Conservation (phyloP, 345 rosid genomes). For the Eutrema heterophyllum region DNA sequence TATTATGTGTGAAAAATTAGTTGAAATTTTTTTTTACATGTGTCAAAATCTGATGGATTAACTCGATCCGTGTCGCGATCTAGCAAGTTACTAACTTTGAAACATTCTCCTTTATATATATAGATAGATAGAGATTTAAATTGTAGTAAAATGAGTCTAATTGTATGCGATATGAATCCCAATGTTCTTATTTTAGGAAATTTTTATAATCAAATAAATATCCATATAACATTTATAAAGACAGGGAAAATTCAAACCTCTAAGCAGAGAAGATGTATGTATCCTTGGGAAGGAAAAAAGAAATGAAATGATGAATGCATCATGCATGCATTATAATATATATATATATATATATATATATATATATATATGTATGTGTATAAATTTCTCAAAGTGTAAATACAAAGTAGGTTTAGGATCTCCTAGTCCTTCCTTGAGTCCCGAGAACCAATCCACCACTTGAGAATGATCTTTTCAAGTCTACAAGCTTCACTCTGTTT, state of each 20-base stretch:
- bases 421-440: constrained; percentile 33
- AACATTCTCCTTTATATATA: no score
- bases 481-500: constrained; percentile 28
- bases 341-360: no score
- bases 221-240: not conserved
- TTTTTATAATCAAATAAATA: not conserved
- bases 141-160: not conserved
- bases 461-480: constrained; percentile 59
- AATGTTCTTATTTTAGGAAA: not conserved
- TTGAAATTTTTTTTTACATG: no score
- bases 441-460: constrained; percentile 47
- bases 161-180: not conserved
- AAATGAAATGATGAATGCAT: not conserved
- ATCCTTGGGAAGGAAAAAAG: not conserved
- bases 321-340: no score
- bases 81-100: no score
- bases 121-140: not conserved
- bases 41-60: no score
- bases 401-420: constrained; percentile 17
- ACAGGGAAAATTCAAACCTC: not conserved
- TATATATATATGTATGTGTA: constrained; percentile 10
- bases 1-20: no score
- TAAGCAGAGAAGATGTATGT: not conserved
- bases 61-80: no score
- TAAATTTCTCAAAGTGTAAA: constrained; percentile 4